Evolutionary conservation across 306 rosid genomes (phyloP), one percentile per base, ranked within the genome.

Genomic region (Cucumis hystrix): DNA sequence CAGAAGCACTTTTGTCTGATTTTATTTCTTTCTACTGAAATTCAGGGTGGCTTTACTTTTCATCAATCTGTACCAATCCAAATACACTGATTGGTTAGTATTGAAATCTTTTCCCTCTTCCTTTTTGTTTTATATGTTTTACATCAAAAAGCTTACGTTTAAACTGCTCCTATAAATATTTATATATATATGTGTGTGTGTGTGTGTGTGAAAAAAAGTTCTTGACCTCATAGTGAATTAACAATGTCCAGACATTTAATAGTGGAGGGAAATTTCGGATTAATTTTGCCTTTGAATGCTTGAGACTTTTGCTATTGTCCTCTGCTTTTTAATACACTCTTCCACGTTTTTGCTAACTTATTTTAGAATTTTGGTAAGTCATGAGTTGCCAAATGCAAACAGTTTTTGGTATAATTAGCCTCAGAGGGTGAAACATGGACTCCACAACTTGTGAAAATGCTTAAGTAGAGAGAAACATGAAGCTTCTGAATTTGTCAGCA

Each of bases 191-290:
- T 33, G 1, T 23, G 25, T 23, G 25, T 23, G 1, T 23, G 25
- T 23, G 25, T 23, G 25, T 23, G 25, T 23, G 25, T 23, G 25
- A 23, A 23, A 23, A 49, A 71, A 71, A 55, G 47, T 55, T 74
- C 54, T 81, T 84, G 78, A 86, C 72, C 57, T 74, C 62, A 81
- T 55, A 72, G 79, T 67, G 85, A 86, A 80, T 25, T 76, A 82
- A 86, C 74, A 82, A 49, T 71, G 76, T 79, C 77, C 91, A 89
- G 98, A 93, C 98, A 93, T 80, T 76, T 25, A 51, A 20, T 89
- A 88, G 96, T 93, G 96, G 98, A 82, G 58, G 82, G 82, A 77
- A 86, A 83, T 79, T 86, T 78, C 82, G 88, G 85, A 88, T 85
- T 83, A 78, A 52, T 77, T 23, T 80, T 90, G 90, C 57, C 83